phyloP scores from a whole-genome alignment of 75 land plant species.

The Pinus albicaulis region DNA sequence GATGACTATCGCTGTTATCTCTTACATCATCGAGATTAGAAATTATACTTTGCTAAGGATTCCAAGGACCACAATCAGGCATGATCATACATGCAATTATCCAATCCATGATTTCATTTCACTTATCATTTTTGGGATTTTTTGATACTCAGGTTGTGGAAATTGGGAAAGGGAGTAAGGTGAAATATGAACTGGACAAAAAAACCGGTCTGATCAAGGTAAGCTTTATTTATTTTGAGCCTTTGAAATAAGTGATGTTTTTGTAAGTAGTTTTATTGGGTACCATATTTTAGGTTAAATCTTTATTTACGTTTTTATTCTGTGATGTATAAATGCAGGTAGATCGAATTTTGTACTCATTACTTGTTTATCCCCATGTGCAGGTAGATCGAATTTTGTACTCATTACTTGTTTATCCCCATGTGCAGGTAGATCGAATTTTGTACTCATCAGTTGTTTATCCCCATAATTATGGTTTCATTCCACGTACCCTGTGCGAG shows the following conservation, averaged over 20 bases:
- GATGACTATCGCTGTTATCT: neutral
- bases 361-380: conserved; percentile 92
- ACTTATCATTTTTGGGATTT: neutral
- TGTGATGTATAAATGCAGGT: conserved; percentile 37
- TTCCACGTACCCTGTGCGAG: conserved; percentile 92
- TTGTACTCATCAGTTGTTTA: conserved; percentile 97
- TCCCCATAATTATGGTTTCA: conserved; percentile 98
- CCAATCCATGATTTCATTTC: no score
- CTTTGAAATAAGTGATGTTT: neutral
- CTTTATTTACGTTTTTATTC: neutral
- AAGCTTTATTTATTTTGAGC: neutral
- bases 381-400: conserved; percentile 95
- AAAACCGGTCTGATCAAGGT: conserved; percentile 81
- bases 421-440: conserved; percentile 89
- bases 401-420: conserved; percentile 96
- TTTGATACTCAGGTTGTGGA: conserved; percentile 52
- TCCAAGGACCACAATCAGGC: neutral
- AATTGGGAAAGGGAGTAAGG: conserved; percentile 74
- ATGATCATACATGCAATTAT: no score
- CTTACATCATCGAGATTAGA: neutral
- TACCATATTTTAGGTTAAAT: neutral
- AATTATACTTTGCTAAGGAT: neutral
- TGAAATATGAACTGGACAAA: conserved; percentile 82
- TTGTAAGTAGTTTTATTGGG: neutral
- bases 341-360: conserved; percentile 91